Evolutionary conservation across 1,139 yeast species (phyloP), one percentile per base, ranked within the genome.

Genomic region (Kurtzmaniella quercitrusa): DNA sequence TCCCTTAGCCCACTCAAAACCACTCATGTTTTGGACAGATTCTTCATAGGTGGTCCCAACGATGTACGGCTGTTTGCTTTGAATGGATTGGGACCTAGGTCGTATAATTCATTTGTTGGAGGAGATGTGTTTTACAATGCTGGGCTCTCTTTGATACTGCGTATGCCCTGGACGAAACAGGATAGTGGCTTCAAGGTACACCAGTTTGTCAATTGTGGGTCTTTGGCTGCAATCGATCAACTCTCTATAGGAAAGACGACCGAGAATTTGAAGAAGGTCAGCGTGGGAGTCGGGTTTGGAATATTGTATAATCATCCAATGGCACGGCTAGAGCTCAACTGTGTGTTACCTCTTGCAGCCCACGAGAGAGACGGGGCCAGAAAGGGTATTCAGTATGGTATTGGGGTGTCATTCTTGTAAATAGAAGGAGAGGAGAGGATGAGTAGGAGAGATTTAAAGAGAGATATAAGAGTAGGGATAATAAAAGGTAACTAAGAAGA

Each of bases 321-420:
- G 63, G 98, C 98, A 0, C 74, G 98, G 50, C 86, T 93, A 57
- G 98, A 93, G 63, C 75, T 93, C 52, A 91, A 90, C 60, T 82
- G 91, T 52, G 86, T 86, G 1, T 62, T 91, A 34, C 98, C 98
- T 0, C 54, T 93, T 33, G 68, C 79, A 1, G 77, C 80, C 0
- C 82, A 83, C 55, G 71, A 74, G 12, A 68, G 78, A 34, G 98
- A 93, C 56, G 73, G 76, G 24, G 60, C 79, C 5, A 72, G 96
- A 54, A 90, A 88, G 59, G 98, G 98, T 0, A 62, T 93, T 34
- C 98, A 93, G 60, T 91, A 90, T 62, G 98, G 98, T 16, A 81
- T 93, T 42, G 98, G 98, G 0, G 66, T 89, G 40, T 82, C 93
- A 17, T 90, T 89, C 62, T 70, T 88, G 73, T 88, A 72, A 63